Conservation (phyloP, 202 grass and related monocot species). For the Brachypodium distachyon region DNA sequence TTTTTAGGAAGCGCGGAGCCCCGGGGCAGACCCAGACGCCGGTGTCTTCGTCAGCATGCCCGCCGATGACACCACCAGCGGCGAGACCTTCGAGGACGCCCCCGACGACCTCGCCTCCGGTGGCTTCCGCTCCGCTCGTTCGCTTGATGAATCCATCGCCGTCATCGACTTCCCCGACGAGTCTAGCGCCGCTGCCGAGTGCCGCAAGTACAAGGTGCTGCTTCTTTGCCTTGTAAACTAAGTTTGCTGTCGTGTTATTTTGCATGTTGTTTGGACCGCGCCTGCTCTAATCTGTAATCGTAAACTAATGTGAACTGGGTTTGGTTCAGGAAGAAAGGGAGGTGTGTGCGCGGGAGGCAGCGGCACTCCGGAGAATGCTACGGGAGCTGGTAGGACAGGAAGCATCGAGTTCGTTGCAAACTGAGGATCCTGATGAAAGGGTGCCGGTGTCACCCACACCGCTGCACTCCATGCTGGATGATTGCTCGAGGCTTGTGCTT, state of each 20-base stretch:
- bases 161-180: constrained; percentile 73
- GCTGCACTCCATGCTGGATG: constrained; percentile 66
- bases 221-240: not conserved
- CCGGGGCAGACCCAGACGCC: constrained; percentile 47
- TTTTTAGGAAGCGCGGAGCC: constrained; percentile 55
- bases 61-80: constrained; percentile 46
- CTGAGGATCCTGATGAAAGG: constrained; percentile 34
- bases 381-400: constrained; percentile 39
- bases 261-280: not conserved
- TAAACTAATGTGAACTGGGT: not conserved
- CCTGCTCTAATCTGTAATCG: not conserved
- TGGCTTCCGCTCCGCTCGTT: constrained; percentile 24
- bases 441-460: constrained; percentile 8
- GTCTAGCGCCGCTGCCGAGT: constrained; percentile 41
- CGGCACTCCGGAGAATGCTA: constrained; percentile 48
- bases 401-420: not conserved
- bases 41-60: constrained; percentile 79
- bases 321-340: constrained; percentile 91
- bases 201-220: constrained; percentile 78
- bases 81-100: constrained; percentile 93
- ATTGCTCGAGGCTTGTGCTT: constrained; percentile 69
- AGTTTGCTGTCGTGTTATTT: not conserved
- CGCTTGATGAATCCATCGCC: constrained; percentile 72
- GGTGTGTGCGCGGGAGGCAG: constrained; percentile 52
- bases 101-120: constrained; percentile 44